phyloP scores from a whole-genome alignment of 192 early-diverging fungal species.

The Funneliformis geosporum region DNA sequence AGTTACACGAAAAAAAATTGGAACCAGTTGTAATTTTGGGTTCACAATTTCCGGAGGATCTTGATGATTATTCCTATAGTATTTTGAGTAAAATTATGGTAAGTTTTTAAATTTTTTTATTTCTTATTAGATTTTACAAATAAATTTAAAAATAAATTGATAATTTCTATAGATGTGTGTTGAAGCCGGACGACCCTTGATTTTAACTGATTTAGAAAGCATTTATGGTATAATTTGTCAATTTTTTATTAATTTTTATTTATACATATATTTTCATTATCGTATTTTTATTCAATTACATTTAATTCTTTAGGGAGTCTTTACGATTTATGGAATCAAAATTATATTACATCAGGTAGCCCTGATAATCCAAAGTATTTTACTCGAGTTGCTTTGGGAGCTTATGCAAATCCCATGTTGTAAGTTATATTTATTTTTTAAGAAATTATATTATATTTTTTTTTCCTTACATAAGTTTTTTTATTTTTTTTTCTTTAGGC shows the following conservation, averaged over 20 bases:
- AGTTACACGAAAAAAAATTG: constrained; percentile 6
- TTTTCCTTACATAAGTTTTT: too few relatives aligned
- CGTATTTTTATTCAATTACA: not conserved
- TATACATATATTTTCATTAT: too few relatives aligned
- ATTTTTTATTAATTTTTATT: not conserved
- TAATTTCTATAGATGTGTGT: constrained; percentile 16
- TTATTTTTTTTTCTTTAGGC: too few relatives aligned
- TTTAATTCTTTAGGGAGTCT: constrained; percentile 7
- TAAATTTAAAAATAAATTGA: too few relatives aligned
- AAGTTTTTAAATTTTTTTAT: not conserved
- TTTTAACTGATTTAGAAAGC: constrained; percentile 6
- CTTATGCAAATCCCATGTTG: constrained; percentile 34
- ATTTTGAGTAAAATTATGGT: constrained; percentile 33
- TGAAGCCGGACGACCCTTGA: constrained; percentile 25
- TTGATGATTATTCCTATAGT: constrained; percentile 34
- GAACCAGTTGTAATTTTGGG: constrained; percentile 31
- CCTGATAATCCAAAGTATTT: constrained; percentile 25
- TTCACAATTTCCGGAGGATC: constrained; percentile 35
- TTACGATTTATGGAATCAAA: constrained; percentile 37
- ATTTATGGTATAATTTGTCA: constrained; percentile 8
- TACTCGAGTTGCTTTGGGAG: constrained; percentile 30
- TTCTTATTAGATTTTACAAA: too few relatives aligned
- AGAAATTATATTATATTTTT: too few relatives aligned
- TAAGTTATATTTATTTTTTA: not conserved
- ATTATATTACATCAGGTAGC: constrained; percentile 29